Conservation (phyloP, 345 rosid genomes). For the Eucalyptus globulus region DNA sequence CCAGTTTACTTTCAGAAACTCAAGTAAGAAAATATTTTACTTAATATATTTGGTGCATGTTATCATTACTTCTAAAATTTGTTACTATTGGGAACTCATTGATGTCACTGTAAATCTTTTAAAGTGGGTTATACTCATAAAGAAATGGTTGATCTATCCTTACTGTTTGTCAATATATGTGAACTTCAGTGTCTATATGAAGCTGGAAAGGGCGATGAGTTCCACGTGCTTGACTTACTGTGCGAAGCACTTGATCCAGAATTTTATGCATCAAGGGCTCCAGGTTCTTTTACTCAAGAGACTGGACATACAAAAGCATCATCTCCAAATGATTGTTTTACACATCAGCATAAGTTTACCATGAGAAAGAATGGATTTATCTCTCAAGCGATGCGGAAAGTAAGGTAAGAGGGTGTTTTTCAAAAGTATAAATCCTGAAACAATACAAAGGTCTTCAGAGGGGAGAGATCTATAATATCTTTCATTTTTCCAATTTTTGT, state of each 20-base stretch:
- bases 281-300: background rate
- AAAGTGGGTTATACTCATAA: background rate
- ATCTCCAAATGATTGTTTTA: slow-evolving; percentile 2
- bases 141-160: background rate
- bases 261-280: slow-evolving; percentile 16
- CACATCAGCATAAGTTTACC: slow-evolving; percentile 2
- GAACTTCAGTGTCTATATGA: slow-evolving; percentile 62
- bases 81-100: background rate
- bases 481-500: background rate
- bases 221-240: slow-evolving; percentile 63
- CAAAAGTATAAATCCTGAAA: background rate
- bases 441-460: background rate
- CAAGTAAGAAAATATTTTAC: background rate
- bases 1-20: background rate
- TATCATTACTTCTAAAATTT: background rate
- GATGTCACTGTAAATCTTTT: background rate
- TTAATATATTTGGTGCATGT: background rate
- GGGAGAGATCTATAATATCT: background rate
- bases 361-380: slow-evolving; percentile 19
- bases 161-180: background rate
- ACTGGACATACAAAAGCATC: background rate
- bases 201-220: slow-evolving; percentile 47
- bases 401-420: slow-evolving; percentile 40
- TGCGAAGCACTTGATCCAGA: slow-evolving; percentile 86
- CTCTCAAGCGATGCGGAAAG: slow-evolving; percentile 31